Conservation (phyloP, 169 alveolate species). For the Cryptosporidium felis region DNA sequence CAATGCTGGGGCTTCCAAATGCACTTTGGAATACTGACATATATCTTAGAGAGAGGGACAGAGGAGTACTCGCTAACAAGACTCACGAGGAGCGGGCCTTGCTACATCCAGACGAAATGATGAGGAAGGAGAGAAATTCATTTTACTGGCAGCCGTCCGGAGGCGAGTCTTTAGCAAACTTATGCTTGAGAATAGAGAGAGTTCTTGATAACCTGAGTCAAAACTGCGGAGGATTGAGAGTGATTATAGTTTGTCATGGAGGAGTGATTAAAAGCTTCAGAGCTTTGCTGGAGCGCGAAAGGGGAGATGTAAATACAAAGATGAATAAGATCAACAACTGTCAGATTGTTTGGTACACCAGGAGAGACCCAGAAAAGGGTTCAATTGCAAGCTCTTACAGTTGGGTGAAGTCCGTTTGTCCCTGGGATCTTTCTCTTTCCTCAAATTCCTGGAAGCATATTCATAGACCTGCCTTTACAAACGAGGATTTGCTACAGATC, state of each 20-base stretch:
- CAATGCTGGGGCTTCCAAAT: conserved; percentile 75
- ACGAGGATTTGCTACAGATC: conserved; percentile 74
- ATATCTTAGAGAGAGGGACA: conserved; percentile 77
- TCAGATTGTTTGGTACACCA: conserved; percentile 76
- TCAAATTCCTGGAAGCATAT: conserved; percentile 72
- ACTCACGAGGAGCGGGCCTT: conserved; percentile 73
- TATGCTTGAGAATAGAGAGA: conserved; percentile 76
- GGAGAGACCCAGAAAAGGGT: conserved; percentile 75
- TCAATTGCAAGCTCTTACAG: conserved; percentile 70
- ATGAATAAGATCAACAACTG: conserved; percentile 75
- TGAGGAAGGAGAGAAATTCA: conserved; percentile 73
- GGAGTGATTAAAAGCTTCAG: conserved; percentile 78
- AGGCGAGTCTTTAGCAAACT: conserved; percentile 76
- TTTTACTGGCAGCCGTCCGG: conserved; percentile 77
- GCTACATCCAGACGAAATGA: conserved; percentile 74
- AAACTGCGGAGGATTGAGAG: conserved; percentile 75
- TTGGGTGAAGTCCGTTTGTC: conserved; percentile 76
- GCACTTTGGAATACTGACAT: conserved; percentile 76
- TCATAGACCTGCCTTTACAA: conserved; percentile 73
- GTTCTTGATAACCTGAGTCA: conserved; percentile 73
- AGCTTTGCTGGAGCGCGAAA: conserved; percentile 74
- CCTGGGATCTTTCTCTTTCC: conserved; percentile 74
- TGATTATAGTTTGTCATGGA: conserved; percentile 79
- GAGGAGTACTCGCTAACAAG: conserved; percentile 78
- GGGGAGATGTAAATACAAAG: conserved; percentile 58